These are phyloP conservation scores for Parietichytrium sp. DNA, from an alignment of 108 stramenopile species.

Conservation along the genomic window DNA sequence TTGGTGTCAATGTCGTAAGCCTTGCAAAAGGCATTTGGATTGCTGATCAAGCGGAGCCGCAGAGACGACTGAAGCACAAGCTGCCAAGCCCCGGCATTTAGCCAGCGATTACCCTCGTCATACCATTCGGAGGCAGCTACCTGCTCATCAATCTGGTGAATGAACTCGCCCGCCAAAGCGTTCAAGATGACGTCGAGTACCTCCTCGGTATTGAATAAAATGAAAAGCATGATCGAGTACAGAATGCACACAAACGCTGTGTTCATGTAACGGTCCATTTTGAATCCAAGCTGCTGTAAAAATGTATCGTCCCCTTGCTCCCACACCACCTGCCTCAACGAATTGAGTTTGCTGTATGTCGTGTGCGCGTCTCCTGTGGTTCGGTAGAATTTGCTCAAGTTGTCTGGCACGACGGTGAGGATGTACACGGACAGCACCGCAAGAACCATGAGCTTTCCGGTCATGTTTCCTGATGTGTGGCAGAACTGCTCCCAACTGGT, in stretches of 20 bases:
- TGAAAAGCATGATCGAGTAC: conserved; percentile 56
- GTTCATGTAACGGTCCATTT: conserved; percentile 55
- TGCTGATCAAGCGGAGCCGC: background rate
- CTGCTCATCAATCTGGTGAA: conserved; percentile 56
- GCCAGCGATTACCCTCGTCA: conserved; percentile 44
- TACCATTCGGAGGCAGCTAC: conserved; percentile 46
- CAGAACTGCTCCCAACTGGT: conserved; percentile 34
- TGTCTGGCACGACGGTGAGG: conserved; percentile 57
- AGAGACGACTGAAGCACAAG: conserved; percentile 44
- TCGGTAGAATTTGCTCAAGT: conserved; percentile 10
- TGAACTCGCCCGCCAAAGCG: conserved; percentile 58
- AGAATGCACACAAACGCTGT: conserved; percentile 52
- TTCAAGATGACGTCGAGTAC: conserved; percentile 57
- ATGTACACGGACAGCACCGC: conserved; percentile 55
- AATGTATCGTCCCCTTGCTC: conserved; percentile 53
- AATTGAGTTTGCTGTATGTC: conserved; percentile 47
- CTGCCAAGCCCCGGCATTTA: conserved; percentile 49
- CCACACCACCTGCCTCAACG: conserved; percentile 54
- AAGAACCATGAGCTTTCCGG: conserved; percentile 54
- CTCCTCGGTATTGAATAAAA: conserved; percentile 53
- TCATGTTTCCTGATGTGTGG: background rate
- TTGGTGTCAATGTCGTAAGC: conserved; percentile 35
- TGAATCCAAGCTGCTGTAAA: conserved; percentile 53
- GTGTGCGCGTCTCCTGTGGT: conserved; percentile 51
- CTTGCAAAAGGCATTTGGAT: background rate